Conservation (phyloP, 768 basidiomycete genomes). For the Lactarius deliciosus region DNA sequence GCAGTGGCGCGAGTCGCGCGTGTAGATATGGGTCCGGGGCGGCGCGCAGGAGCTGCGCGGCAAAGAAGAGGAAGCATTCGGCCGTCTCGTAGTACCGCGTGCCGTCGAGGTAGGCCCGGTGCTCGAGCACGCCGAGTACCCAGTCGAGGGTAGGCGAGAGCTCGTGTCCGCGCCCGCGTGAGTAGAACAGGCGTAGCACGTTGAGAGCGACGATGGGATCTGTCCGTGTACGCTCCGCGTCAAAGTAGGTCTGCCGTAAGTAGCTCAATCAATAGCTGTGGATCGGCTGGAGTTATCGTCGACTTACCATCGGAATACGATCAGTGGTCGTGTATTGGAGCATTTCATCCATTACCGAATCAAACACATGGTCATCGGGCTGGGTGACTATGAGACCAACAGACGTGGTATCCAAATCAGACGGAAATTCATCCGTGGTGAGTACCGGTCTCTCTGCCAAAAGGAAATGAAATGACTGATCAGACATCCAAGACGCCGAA, state of each 20-base stretch:
- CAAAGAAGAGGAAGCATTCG: constrained; percentile 54
- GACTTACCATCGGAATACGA: constrained; percentile 42
- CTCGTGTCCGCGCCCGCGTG: constrained; percentile 48
- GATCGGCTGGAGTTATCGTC: not conserved
- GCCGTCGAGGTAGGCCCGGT: constrained; percentile 55
- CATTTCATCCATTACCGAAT: constrained; percentile 57
- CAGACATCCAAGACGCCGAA: constrained; percentile 31
- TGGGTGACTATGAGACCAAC: constrained; percentile 47
- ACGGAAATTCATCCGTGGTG: constrained; percentile 51
- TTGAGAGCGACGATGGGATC: constrained; percentile 57
- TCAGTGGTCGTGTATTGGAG: constrained; percentile 49
- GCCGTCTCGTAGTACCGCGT: constrained; percentile 54
- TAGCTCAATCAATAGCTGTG: not conserved
- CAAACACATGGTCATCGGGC: constrained; percentile 36
- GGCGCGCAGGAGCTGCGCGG: constrained; percentile 44
- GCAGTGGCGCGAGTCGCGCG: constrained; percentile 40
- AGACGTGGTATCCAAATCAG: constrained; percentile 60
- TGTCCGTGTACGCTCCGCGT: constrained; percentile 49
- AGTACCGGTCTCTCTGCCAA: constrained; percentile 39
- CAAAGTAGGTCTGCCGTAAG: constrained; percentile 49
- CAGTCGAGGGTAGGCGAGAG: constrained; percentile 47
- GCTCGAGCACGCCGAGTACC: constrained; percentile 49
- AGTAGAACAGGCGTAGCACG: constrained; percentile 49
- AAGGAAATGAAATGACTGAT: not conserved
- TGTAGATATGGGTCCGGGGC: constrained; percentile 39